These are phyloP conservation scores for Dipodascus albidus DNA, from an alignment of 805 yeast genomes.

Conservation along the genomic window DNA sequence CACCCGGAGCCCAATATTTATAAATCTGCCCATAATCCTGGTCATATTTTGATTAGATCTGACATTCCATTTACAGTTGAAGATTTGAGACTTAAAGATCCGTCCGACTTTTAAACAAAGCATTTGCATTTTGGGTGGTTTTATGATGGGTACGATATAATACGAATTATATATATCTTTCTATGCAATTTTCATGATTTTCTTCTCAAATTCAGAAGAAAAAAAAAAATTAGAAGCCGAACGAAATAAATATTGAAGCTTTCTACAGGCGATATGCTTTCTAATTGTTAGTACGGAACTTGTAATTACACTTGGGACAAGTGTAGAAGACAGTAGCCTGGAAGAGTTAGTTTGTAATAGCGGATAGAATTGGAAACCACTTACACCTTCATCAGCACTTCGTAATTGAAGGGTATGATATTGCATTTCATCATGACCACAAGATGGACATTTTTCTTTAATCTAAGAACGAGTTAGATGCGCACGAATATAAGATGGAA, in stretches of 20 bases:
- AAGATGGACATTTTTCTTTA: constrained; percentile 96
- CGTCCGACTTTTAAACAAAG: neutral
- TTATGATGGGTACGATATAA: neutral
- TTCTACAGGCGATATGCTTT: too few species aligned
- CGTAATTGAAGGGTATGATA: constrained; percentile 93
- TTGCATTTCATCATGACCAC: constrained; percentile 97
- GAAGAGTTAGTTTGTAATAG: neutral
- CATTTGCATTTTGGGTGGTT: too few species aligned
- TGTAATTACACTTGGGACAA: constrained; percentile 85
- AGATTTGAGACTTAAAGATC: constrained; percentile 32
- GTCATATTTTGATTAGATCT: constrained; percentile 38
- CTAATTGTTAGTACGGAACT: constrained; percentile 85
- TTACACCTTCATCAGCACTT: constrained; percentile 93
- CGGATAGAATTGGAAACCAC: constrained; percentile 4
- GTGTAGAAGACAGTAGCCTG: constrained; percentile 92
- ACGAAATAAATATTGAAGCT: constrained; percentile 4
- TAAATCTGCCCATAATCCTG: constrained; percentile 35
- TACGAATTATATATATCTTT: neutral
- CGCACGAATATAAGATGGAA: neutral
- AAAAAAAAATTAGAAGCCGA: constrained; percentile 5
- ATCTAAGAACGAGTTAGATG: constrained; percentile 30
- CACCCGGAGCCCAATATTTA: constrained; percentile 43
- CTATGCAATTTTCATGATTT: neutral
- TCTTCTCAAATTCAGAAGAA: neutral
- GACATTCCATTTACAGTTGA: constrained; percentile 37